A percentile compares a stretch with the other conserved stretches of the same genome.
Evolutionary conservation across 805 yeast species (phyloP).

Genomic region (Metschnikowia anglica): DNA sequence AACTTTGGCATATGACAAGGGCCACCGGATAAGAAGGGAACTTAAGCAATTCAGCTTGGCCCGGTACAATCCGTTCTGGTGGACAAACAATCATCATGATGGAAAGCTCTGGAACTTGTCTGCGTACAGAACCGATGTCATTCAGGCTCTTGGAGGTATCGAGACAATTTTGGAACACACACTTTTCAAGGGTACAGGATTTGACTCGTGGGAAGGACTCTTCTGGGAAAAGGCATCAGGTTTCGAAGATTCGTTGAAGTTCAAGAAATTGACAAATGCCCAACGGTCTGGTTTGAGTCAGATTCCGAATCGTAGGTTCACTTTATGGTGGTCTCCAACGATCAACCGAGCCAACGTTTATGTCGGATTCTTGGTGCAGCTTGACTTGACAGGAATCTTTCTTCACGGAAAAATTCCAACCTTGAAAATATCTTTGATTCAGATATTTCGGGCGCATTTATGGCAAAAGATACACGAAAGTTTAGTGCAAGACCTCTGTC

Average conservation of each 20-base stretch:
- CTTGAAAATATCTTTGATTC: conserved; percentile 89
- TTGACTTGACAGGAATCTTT: conserved; percentile 95
- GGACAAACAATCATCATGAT: conserved; percentile 92
- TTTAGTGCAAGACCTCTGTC: conserved; percentile 89
- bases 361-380: conserved; percentile 94
- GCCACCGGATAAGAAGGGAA: conserved; percentile 80
- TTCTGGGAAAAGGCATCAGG: conserved; percentile 99
- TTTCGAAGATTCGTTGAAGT: conserved; percentile 92
- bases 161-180: conserved; percentile 96
- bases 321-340: conserved; percentile 99
- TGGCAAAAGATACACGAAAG: conserved; percentile 99
- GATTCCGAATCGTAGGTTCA: conserved; percentile 95
- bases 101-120: conserved; percentile 94
- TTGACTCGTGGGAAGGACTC: conserved; percentile 96
- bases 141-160: conserved; percentile 95
- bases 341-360: conserved; percentile 97
- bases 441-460: conserved; percentile 93
- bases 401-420: conserved; percentile 98
- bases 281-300: conserved; percentile 96
- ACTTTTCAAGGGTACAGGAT: conserved; percentile 93
- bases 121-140: conserved; percentile 91
- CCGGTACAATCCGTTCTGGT: conserved; percentile 89
- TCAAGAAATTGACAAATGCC: conserved; percentile 93
- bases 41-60: conserved; percentile 72
- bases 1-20: conserved; percentile 91